Percentiles rank a stretch among this genome's conserved stretches.
These are phyloP conservation scores for Pythium sukuiense DNA, from an alignment of 352 stramenopile species.

Conservation along the genomic window DNA sequence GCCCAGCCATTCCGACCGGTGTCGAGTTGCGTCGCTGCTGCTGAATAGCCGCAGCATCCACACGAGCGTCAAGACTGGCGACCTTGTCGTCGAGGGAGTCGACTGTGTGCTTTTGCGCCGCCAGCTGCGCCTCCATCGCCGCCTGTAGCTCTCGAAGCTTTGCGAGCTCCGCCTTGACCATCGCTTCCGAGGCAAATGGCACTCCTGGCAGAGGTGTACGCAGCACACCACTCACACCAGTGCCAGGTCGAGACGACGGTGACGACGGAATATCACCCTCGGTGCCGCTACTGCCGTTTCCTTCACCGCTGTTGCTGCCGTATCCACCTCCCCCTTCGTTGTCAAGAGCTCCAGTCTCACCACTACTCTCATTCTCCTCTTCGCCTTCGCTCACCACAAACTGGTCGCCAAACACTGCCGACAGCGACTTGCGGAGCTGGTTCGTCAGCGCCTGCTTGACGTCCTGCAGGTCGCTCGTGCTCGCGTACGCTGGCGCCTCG, in stretches of 20 bases:
- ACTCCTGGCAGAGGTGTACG: conserved; percentile 29
- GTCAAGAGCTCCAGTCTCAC: conserved; percentile 7
- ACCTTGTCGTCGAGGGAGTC: conserved; percentile 37
- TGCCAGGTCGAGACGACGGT: conserved; percentile 18
- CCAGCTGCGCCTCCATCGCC: conserved; percentile 35
- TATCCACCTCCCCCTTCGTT: not conserved
- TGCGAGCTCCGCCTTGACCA: conserved; percentile 44
- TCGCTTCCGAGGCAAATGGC: conserved; percentile 41
- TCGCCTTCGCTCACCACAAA: conserved; percentile 32
- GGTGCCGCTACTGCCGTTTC: not conserved
- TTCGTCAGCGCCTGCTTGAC: conserved; percentile 47
- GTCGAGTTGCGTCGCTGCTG: conserved; percentile 17
- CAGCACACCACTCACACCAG: conserved; percentile 25
- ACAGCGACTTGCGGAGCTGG: conserved; percentile 46
- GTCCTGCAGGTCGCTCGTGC: conserved; percentile 43
- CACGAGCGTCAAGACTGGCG: conserved; percentile 28
- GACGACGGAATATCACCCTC: conserved; percentile 2
- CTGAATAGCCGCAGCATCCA: conserved; percentile 18
- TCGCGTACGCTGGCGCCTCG: conserved; percentile 33
- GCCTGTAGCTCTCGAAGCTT: conserved; percentile 44
- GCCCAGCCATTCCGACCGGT: not conserved
- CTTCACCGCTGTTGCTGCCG: not conserved
- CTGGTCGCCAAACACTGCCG: conserved; percentile 41
- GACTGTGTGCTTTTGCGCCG: conserved; percentile 39
- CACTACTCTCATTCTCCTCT: conserved; percentile 7